These are phyloP conservation scores for Solanum hybrid DNA, from an alignment of 305 asterid genomes.

Conservation along the genomic window DNA sequence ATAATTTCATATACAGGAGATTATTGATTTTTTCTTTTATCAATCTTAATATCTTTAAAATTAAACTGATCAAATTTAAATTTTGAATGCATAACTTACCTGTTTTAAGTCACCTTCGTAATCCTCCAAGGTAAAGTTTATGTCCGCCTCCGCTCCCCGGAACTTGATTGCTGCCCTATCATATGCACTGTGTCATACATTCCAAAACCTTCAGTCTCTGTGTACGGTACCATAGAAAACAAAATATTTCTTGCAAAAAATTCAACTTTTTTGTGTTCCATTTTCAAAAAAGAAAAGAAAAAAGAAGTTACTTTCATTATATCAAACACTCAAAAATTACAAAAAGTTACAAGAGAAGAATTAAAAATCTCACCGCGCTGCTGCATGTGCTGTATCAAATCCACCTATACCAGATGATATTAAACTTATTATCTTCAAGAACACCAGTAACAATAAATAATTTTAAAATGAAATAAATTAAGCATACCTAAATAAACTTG, in stretches of 20 bases:
- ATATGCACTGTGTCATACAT: conserved; percentile 53
- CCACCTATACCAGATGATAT: conserved; percentile 45
- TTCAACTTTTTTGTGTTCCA: neutral
- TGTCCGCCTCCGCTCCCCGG: conserved; percentile 94
- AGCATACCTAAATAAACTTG: conserved; percentile 82
- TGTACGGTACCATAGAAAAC: neutral
- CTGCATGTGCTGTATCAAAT: conserved; percentile 95
- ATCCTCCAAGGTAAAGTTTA: conserved; percentile 68
- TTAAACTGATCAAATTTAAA: neutral
- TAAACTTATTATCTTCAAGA: neutral
- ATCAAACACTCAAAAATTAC: neutral
- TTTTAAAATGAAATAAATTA: neutral
- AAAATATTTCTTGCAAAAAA: neutral
- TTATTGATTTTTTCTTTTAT: neutral
- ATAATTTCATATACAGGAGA: neutral
- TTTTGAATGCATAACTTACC: conserved; percentile 16
- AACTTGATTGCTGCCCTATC: conserved; percentile 97
- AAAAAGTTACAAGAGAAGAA: neutral
- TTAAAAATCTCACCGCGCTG: conserved; percentile 55
- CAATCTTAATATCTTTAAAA: neutral
- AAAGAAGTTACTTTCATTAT: neutral
- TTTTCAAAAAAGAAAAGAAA: neutral
- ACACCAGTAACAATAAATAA: neutral
- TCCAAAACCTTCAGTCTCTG: neutral
- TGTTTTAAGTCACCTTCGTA: conserved; percentile 87